Base-by-base conservation (phyloP, 108 stramenopile genomes). In the Pseudonitzschia multiseries region DNA sequence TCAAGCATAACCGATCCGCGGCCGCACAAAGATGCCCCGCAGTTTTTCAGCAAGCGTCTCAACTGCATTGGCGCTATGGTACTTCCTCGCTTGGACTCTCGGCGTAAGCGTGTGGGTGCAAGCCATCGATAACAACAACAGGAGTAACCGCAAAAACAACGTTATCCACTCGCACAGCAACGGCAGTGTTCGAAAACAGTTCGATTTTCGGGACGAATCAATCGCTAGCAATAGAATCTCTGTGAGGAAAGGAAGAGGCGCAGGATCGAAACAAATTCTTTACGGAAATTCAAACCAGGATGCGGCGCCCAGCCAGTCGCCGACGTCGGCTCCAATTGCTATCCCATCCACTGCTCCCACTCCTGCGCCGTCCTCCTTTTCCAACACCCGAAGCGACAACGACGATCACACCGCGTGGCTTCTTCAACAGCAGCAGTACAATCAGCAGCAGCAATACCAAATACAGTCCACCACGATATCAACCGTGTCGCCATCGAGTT, bases 371-470 rank as follows among this genome's bases (percentile, higher is more conserved):
- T 26, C 54, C 10, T 56, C 54, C 26, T 56, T 56, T 10, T 22
- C 26, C 54, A 20, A 56, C 10, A 1, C 54, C 24, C 20, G 2
- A 3, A 24, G 3, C 54, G 36, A 62, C 29, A 26, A 50, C 41
- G 62, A 78, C 42, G 70, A 71, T 2, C 77, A 78, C 65, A 70
- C 59, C 54, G 53, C 20, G 26, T 78, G 77, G 70, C 65, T 78
- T 46, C 61, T 50, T 4, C 72, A 73, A 21, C 72, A 73, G 31
- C 72, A 72, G 24, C 60, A 72, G 26, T 56, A 68, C 27, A 32
- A 57, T 46, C 54, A 68, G 4, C 73, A 68, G 4, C 73, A 74
- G 56, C 61, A 62, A 31, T 62, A 62, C 33, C 61, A 62, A 33
- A 21, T 62, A 21, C 33, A 62, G 40, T 33, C 61, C 32, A 33